phyloP scores from a whole-genome alignment of 2,329 filamentous ascomycete genomes.

The Paraconiothyrium sp. region DNA sequence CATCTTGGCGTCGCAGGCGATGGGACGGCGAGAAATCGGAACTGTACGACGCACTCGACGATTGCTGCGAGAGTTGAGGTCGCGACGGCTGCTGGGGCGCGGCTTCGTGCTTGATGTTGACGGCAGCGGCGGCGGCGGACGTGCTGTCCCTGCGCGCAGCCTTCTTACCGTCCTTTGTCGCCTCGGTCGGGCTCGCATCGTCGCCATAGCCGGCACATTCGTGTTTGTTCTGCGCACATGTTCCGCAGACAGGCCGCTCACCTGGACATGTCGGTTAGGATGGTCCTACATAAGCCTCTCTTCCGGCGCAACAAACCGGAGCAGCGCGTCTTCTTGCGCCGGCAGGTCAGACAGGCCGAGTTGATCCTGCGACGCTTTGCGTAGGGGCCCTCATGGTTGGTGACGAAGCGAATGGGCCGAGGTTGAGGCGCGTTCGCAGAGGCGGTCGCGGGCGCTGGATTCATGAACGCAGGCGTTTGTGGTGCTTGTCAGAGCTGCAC shows the following conservation, averaged over 20 bases:
- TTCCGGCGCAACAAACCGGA: slow-evolving; percentile 49
- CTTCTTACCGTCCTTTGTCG: slow-evolving; percentile 34
- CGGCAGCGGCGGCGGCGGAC: slow-evolving; percentile 20
- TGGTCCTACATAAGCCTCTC: background rate
- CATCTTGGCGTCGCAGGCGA: slow-evolving; percentile 32
- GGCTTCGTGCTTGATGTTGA: slow-evolving; percentile 31
- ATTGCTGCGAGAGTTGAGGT: slow-evolving; percentile 33
- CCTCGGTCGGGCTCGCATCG: slow-evolving; percentile 38
- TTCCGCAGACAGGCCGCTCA: slow-evolving; percentile 55
- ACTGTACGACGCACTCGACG: slow-evolving; percentile 31
- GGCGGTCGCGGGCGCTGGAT: slow-evolving; percentile 39
- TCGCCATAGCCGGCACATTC: slow-evolving; percentile 59
- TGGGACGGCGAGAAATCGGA: slow-evolving; percentile 33
- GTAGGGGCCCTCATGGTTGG: slow-evolving; percentile 54
- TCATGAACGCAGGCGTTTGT: slow-evolving; percentile 42
- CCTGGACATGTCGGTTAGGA: slow-evolving; percentile 26
- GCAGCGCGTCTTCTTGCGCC: slow-evolving; percentile 61
- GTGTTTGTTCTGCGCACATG: slow-evolving; percentile 59
- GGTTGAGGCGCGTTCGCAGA: slow-evolving; percentile 42
- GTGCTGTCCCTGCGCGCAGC: slow-evolving; percentile 29
- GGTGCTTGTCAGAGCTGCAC: slow-evolving; percentile 15
- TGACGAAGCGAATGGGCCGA: slow-evolving; percentile 54
- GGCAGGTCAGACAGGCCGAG: slow-evolving; percentile 58
- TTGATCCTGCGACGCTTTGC: slow-evolving; percentile 54
- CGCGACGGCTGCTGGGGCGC: slow-evolving; percentile 38